Conservation (phyloP, 176 grass and related monocot species). For the Lolium perenne region DNA sequence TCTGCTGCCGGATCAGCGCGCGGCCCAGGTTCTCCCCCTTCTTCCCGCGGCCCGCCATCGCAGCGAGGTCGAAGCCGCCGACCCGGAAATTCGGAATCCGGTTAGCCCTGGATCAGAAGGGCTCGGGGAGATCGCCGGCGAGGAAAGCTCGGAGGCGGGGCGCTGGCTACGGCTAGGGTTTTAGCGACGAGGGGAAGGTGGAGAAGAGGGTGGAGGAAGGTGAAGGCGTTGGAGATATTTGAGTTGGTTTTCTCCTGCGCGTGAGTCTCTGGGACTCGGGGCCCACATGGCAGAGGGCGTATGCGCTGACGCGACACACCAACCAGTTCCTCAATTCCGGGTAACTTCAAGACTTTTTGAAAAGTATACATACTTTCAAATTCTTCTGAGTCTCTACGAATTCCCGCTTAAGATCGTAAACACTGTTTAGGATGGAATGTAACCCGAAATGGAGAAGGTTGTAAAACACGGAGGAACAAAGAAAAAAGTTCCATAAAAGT, state of each 20-base stretch:
- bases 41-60: constrained; percentile 48
- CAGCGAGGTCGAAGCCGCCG: not conserved
- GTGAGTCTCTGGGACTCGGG: not conserved
- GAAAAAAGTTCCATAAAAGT: too few species aligned
- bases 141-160: not conserved
- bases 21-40: constrained; percentile 53
- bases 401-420: too few species aligned
- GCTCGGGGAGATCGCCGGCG: not conserved
- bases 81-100: not conserved
- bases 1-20: too few species aligned
- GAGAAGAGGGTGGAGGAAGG: constrained; percentile 11
- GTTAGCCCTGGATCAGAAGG: not conserved
- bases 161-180: constrained; percentile 34
- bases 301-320: constrained; percentile 4
- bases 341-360: not conserved
- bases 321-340: not conserved
- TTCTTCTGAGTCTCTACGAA: too few species aligned
- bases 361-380: too few species aligned
- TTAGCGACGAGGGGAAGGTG: not conserved
- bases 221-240: not conserved
- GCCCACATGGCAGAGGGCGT: not conserved
- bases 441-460: too few species aligned
- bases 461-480: too few species aligned
- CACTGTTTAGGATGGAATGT: too few species aligned
- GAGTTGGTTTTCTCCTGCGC: constrained; percentile 6